These are phyloP conservation scores for Botrytis paeoniae DNA, from an alignment of 2,329 filamentous ascomycete species.

Conservation along the genomic window DNA sequence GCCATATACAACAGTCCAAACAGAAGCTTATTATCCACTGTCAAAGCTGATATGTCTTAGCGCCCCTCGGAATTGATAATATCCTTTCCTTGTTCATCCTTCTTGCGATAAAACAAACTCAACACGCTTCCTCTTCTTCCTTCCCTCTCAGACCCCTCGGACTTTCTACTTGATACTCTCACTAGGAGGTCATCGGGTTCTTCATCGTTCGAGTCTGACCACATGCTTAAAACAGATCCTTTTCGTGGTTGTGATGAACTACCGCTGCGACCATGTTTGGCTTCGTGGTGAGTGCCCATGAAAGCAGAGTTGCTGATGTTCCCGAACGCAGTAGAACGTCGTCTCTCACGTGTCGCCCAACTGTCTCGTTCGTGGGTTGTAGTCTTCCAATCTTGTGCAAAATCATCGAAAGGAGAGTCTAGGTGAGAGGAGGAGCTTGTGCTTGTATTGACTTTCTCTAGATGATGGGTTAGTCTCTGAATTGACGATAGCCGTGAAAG, in stretches of 20 bases:
- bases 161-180: conserved; percentile 12
- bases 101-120: conserved; percentile 2
- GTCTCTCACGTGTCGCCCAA: conserved; percentile 10
- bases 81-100: conserved; percentile 16
- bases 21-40: background rate
- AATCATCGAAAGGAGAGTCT: conserved; percentile 19
- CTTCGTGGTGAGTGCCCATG: conserved; percentile 10
- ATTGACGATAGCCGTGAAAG: background rate
- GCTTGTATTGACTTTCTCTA: conserved; percentile 6
- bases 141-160: background rate
- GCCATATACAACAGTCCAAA: background rate
- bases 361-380: conserved; percentile 3
- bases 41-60: background rate
- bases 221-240: conserved; percentile 14
- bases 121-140: conserved; percentile 10
- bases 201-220: conserved; percentile 12
- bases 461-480: background rate
- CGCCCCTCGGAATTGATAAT: conserved; percentile 13
- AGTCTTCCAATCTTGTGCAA: conserved; percentile 18
- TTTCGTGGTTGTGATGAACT: background rate
- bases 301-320: conserved; percentile 13
- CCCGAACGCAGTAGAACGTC: conserved; percentile 14
- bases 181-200: background rate
- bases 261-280: conserved; percentile 2
- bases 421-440: background rate